These are phyloP conservation scores for Aspergillus ostianus DNA, from an alignment of 495 filamentous ascomycete genomes.

Conservation along the genomic window DNA sequence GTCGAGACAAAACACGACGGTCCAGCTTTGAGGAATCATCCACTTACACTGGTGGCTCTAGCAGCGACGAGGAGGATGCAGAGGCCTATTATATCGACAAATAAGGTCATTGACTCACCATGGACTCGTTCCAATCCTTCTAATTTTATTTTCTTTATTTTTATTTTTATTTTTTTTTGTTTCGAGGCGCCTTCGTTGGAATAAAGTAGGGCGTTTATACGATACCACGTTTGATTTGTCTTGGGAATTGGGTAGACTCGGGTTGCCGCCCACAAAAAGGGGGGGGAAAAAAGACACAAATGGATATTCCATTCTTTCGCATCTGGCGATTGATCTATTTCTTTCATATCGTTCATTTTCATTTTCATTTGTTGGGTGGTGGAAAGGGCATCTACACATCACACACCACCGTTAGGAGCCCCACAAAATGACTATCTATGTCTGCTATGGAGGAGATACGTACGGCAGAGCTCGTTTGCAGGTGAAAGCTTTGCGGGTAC, in stretches of 20 bases:
- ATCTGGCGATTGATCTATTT: background rate
- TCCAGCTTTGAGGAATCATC: slow-evolving; percentile 36
- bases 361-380: no score
- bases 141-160: slow-evolving; percentile 3
- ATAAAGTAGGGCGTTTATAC: slow-evolving; percentile 12
- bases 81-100: slow-evolving; percentile 33
- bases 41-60: slow-evolving; percentile 34
- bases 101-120: slow-evolving; percentile 19
- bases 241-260: background rate
- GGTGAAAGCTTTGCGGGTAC: background rate
- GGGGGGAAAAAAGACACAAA: no score
- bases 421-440: background rate
- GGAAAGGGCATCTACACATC: no score
- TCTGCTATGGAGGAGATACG: background rate
- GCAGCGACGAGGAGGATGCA: slow-evolving; percentile 36
- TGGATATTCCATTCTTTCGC: background rate
- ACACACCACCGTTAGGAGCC: background rate
- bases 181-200: slow-evolving; percentile 12
- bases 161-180: slow-evolving; percentile 7
- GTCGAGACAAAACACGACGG: slow-evolving; percentile 28
- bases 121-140: background rate
- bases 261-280: background rate
- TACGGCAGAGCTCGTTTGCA: background rate
- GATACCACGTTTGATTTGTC: slow-evolving; percentile 20
- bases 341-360: no score